Evolutionary conservation across 495 filamentous ascomycete species (phyloP), one percentile per base, ranked within the genome.

Genomic region (Penicillium psychrofluorescens): DNA sequence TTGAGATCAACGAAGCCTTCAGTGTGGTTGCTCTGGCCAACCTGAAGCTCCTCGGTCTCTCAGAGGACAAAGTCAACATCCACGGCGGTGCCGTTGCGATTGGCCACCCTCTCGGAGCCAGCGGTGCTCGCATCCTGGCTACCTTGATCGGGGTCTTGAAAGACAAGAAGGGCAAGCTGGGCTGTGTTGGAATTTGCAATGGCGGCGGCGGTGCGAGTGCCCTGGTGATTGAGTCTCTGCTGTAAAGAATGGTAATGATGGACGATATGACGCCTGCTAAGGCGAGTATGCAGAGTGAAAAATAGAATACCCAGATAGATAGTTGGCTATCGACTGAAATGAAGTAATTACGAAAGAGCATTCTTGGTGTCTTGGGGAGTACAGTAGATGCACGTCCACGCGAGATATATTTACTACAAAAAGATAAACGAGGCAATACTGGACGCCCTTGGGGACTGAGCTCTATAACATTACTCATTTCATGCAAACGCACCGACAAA

Each of bases 1-100:
- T 91, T 57, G 92, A 98, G 76, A 95, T 98, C 75, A 98, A 98
- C 68, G 92, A 98, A 71, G 92, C 92, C 6, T 98, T 98, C 76
- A 90, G 85, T 35, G 92, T 98, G 16, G 92, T 98, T 36, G 90
- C 92, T 11, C 71, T 97, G 38, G 91, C 92, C 45, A 98, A 98
- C 68, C 77, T 95, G 70, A 95, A 96, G 75, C 58, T 97, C 33
- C 81, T 98, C 29, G 72, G 70, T 40, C 61, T 98, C 37, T 68
- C 74, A 38, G 80, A 86, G 50, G 85, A 88, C 31, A 95, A 91
- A 70, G 91, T 98, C 48, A 98, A 98, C 68, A 73, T 95, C 15
- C 90, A 94, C 53, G 92, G 92, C 49, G 92, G 92, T 56, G 87
- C 94, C 36, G 92, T 98, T 34, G 92, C 92, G 53, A 81, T 98